Conservation (phyloP, 148 eudicot genomes). For the Rhododendron vialii region DNA sequence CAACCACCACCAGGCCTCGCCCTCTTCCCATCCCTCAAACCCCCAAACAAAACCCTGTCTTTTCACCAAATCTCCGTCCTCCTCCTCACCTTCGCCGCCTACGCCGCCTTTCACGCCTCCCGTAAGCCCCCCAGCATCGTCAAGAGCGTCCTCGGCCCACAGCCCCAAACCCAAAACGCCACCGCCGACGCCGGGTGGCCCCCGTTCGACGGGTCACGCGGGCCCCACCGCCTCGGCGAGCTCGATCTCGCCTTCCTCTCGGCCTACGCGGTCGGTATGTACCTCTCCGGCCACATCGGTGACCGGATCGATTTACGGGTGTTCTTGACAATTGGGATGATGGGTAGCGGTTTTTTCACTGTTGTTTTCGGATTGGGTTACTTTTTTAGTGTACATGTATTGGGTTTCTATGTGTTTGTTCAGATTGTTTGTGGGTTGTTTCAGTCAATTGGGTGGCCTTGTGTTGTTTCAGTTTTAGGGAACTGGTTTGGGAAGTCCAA, state of each 20-base stretch:
- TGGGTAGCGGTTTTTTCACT: conserved; percentile 68
- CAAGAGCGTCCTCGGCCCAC: conserved; percentile 64
- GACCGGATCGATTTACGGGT: conserved; percentile 66
- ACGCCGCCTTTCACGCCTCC: conserved; percentile 88
- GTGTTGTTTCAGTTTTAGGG: conserved; percentile 83
- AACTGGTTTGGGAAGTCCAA: conserved; percentile 85
- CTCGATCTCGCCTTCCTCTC: conserved; percentile 82
- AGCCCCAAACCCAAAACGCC: conserved; percentile 21
- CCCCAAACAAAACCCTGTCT: conserved; percentile 30
- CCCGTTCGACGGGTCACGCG: conserved; percentile 71
- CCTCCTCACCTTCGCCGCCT: conserved; percentile 71
- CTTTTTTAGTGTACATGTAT: conserved; percentile 54
- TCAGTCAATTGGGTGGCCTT: conserved; percentile 98
- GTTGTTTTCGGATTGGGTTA: conserved; percentile 70
- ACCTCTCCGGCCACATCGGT: conserved; percentile 79
- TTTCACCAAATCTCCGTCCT: conserved; percentile 60
- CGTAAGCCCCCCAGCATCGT: conserved; percentile 98
- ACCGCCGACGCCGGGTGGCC: conserved; percentile 54
- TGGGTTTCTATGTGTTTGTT: conserved; percentile 50
- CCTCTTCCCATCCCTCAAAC: conserved; percentile 35
- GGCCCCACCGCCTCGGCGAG: conserved; percentile 91
- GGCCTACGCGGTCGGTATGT: conserved; percentile 81
- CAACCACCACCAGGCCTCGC: conserved; percentile 42
- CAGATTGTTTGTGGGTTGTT: conserved; percentile 72
- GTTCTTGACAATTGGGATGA: conserved; percentile 70